phyloP scores from a whole-genome alignment of 2,329 filamentous ascomycete genomes.

The Cryphonectria naterciae region DNA sequence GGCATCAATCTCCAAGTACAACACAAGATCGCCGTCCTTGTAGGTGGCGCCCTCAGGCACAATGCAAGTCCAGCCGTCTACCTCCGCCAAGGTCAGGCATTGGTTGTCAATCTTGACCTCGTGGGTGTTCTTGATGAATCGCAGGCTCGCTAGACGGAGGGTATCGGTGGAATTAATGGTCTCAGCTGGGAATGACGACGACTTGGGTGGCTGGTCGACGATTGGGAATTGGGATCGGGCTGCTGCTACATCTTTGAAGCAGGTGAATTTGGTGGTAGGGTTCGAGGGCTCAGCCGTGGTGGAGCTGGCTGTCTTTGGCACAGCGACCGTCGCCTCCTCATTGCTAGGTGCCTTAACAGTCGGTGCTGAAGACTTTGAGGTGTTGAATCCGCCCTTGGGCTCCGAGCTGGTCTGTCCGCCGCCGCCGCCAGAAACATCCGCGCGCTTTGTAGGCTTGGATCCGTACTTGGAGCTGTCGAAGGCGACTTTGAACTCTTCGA shows the following conservation, averaged over 20 bases:
- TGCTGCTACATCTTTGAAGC: neutral
- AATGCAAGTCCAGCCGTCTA: slow-evolving; percentile 37
- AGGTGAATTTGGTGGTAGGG: neutral
- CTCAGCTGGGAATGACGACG: neutral
- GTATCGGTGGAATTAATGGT: slow-evolving; percentile 1
- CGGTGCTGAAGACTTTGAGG: neutral
- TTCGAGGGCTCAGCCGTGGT: neutral
- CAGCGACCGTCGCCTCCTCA: neutral
- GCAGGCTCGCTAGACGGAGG: slow-evolving; percentile 24
- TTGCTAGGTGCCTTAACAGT: neutral
- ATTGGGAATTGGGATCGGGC: neutral
- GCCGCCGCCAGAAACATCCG: neutral
- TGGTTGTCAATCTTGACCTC: slow-evolving; percentile 12
- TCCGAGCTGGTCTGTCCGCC: neutral
- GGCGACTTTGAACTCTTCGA: neutral
- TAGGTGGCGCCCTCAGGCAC: slow-evolving; percentile 29
- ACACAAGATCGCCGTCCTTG: slow-evolving; percentile 28
- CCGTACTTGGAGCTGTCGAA: neutral
- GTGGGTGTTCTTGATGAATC: slow-evolving; percentile 25
- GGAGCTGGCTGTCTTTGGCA: neutral
- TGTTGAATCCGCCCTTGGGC: neutral
- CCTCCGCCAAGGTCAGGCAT: slow-evolving; percentile 18
- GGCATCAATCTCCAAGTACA: slow-evolving; percentile 37
- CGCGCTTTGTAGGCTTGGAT: neutral
- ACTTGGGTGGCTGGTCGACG: neutral